phyloP scores from a whole-genome alignment of 495 filamentous ascomycete genomes.

The Penicillium turbatum region DNA sequence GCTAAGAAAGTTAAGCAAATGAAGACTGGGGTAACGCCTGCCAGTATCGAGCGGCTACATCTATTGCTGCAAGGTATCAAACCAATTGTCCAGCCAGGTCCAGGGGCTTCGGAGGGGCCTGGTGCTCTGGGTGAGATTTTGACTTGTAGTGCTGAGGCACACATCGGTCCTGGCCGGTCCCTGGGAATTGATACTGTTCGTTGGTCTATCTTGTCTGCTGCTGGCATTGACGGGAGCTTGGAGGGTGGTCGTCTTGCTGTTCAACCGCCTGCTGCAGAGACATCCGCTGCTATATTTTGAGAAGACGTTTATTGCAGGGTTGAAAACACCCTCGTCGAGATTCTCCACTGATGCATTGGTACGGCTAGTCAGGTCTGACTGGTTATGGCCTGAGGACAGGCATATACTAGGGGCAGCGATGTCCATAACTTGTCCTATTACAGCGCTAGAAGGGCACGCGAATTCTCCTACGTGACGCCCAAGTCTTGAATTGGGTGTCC shows the following conservation, averaged over 20 bases:
- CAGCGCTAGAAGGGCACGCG: background rate
- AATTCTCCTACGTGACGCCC: background rate
- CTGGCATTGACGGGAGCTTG: slow-evolving; percentile 43
- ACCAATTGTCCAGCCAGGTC: slow-evolving; percentile 31
- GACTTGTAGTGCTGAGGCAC: slow-evolving; percentile 40
- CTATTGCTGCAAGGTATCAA: slow-evolving; percentile 23
- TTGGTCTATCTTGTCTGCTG: slow-evolving; percentile 50
- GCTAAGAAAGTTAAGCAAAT: slow-evolving; percentile 30
- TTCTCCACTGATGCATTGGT: background rate
- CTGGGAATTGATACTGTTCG: slow-evolving; percentile 45
- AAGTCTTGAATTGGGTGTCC: background rate
- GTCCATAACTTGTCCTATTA: background rate
- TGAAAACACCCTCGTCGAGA: background rate
- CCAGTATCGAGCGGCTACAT: slow-evolving; percentile 30
- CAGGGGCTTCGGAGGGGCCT: slow-evolving; percentile 31
- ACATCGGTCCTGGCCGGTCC: slow-evolving; percentile 28
- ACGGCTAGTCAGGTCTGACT: background rate
- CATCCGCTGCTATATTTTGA: background rate
- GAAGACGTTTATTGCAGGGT: background rate
- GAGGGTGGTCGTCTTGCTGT: slow-evolving; percentile 15
- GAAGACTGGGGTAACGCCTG: slow-evolving; percentile 27
- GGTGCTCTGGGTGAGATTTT: slow-evolving; percentile 50
- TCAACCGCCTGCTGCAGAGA: background rate
- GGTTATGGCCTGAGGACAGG: background rate
- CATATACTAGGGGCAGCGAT: background rate